Evolutionary conservation across 176 grass and related monocot genomes (phyloP).

Genomic region (Alopecurus myosuroides): DNA sequence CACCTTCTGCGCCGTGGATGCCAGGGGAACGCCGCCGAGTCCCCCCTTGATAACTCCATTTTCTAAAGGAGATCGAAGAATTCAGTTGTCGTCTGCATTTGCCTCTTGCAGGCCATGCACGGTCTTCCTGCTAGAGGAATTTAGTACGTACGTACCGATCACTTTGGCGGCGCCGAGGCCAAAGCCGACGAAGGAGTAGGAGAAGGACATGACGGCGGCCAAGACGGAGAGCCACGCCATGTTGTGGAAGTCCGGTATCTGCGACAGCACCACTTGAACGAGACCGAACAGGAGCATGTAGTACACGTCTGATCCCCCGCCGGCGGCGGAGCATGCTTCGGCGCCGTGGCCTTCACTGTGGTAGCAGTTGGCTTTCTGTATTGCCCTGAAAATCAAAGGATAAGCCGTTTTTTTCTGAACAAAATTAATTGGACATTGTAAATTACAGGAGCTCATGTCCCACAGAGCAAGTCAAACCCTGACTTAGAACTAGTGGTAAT

Average conservation of each 20-base stretch:
- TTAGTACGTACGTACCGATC: slow-evolving; percentile 51
- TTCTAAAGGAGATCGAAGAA: slow-evolving; percentile 13
- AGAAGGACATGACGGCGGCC: slow-evolving; percentile 81
- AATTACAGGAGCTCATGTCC: background rate
- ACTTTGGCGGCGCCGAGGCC: slow-evolving; percentile 77
- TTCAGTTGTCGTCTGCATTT: background rate
- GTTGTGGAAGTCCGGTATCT: slow-evolving; percentile 67
- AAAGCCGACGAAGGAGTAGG: slow-evolving; percentile 65
- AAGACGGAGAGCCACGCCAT: slow-evolving; percentile 78
- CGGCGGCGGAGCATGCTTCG: slow-evolving; percentile 12
- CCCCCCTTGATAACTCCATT: slow-evolving; percentile 57
- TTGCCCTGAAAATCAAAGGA: slow-evolving; percentile 36
- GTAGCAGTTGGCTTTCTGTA: slow-evolving; percentile 67
- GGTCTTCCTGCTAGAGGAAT: background rate
- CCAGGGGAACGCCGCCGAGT: slow-evolving; percentile 41
- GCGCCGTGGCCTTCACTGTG: slow-evolving; percentile 59
- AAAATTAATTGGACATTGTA: background rate
- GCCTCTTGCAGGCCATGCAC: background rate
- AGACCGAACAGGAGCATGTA: slow-evolving; percentile 76
- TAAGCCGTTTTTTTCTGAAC: background rate
- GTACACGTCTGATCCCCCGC: slow-evolving; percentile 32
- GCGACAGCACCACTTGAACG: slow-evolving; percentile 57
- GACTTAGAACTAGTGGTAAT: background rate
- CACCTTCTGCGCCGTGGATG: slow-evolving; percentile 54
- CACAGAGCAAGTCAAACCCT: background rate